These are phyloP conservation scores for Thermothelomyces thermophilus DNA, from an alignment of 2,329 filamentous ascomycete genomes.

Conservation along the genomic window DNA sequence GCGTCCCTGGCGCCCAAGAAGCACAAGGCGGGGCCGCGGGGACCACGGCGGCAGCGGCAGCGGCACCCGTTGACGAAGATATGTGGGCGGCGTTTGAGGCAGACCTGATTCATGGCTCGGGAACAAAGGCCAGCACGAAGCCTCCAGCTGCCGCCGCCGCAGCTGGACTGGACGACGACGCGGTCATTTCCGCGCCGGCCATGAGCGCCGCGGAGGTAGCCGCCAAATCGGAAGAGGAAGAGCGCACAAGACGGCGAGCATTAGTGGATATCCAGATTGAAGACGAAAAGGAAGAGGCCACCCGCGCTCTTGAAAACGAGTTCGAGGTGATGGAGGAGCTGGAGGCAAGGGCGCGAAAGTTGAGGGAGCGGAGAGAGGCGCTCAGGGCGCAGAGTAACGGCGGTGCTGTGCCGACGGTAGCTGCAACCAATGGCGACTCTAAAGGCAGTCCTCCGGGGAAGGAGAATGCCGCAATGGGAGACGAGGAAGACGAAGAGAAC, in stretches of 20 bases:
- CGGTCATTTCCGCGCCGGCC: conserved; percentile 62
- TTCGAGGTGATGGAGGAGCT: conserved; percentile 79
- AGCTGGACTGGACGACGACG: conserved; percentile 33
- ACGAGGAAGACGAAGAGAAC: conserved; percentile 36
- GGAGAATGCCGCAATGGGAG: conserved; percentile 27
- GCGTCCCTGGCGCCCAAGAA: conserved; percentile 11
- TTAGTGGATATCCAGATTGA: conserved; percentile 50
- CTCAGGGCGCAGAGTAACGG: conserved; percentile 35
- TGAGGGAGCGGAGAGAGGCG: conserved; percentile 67
- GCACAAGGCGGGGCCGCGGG: conserved; percentile 16
- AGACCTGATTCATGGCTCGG: conserved; percentile 53
- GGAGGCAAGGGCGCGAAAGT: conserved; percentile 60
- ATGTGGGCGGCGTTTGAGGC: conserved; percentile 87
- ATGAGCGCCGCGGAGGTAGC: conserved; percentile 58
- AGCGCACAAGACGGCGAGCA: conserved; percentile 45
- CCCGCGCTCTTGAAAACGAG: conserved; percentile 65
- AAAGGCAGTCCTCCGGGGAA: conserved; percentile 25
- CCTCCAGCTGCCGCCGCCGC: conserved; percentile 9
- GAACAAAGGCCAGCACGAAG: conserved; percentile 15
- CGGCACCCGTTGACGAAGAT: conserved; percentile 56
- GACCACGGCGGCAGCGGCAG: conserved; percentile 17
- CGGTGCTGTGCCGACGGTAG: conserved; percentile 14
- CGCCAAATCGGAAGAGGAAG: conserved; percentile 43
- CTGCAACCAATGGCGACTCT: conserved; percentile 25
- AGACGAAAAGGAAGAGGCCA: conserved; percentile 70